Evolutionary conservation across 2,329 filamentous ascomycete species (phyloP), one percentile per base, ranked within the genome.

Genomic region (Macrophomina phaseolina): DNA sequence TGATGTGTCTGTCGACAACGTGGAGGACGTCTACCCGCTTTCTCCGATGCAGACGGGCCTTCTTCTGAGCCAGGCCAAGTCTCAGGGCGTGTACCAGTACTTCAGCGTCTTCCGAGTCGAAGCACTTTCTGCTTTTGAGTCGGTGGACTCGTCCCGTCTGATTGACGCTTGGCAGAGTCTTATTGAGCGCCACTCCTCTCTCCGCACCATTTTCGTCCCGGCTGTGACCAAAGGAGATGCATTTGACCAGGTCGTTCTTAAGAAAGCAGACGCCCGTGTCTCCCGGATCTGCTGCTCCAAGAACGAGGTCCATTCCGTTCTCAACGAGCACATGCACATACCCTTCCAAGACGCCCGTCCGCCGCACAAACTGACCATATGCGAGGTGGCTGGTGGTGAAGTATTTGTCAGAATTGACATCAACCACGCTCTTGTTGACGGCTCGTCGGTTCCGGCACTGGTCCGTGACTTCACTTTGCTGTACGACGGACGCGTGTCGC

Each of bases 401-500:
- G 40, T 38, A 11, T 45, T 51, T 23, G 34, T 52, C 40, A 78
- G 79, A 6, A 73, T 86, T 14, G 84, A 86, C 66, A 74, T 86
- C 23, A 85, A 81, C 68, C 84, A 86, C 69, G 81, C 80, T 11
- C 81, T 84, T 34, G 83, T 82, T 75, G 84, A 86, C 72, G 84
- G 84, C 0, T 79, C 77, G 42, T 86, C 84, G 0, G 81, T 85
- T 52, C 80, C 82, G 0, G 81, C 84, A 55, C 77, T 86, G 7
- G 71, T 84, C 6, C 75, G 78, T 4, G 83, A 86, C 65, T 69
- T 85, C 14, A 77, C 77, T 16, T 69, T 77, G 7, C 82, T 82
- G 2, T 85, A 86, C 55, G 74, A 77, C 16, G 77, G 77, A 9
- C 75, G 77, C 30, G 45, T 48, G 14, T 48, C 40, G 8, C 70